phyloP scores from a whole-genome alignment of 495 filamentous ascomycete species.

The Penicillium riverlandense region DNA sequence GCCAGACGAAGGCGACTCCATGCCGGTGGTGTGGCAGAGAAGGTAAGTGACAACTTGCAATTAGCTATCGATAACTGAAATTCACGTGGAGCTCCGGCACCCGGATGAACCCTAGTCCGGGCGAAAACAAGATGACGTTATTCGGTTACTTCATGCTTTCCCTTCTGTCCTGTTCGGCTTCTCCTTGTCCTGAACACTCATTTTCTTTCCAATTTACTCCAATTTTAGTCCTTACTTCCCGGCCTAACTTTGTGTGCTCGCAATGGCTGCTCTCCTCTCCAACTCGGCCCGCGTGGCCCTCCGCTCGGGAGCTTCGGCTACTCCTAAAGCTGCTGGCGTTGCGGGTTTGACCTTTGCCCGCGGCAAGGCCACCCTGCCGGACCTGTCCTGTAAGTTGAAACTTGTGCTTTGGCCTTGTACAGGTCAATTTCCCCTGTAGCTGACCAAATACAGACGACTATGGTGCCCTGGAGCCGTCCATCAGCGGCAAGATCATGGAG shows the following conservation, averaged over 20 bases:
- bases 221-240: neutral
- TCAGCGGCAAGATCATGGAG: conserved; percentile 98
- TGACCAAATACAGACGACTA: conserved; percentile 58
- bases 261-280: conserved; percentile 53
- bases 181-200: conserved; percentile 4
- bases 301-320: conserved; percentile 44
- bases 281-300: conserved; percentile 47
- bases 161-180: conserved; percentile 6
- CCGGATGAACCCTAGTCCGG: conserved; percentile 10
- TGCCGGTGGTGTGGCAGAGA: conserved; percentile 4
- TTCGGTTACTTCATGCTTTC: conserved; percentile 23
- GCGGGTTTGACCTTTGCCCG: conserved; percentile 68
- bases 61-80: neutral
- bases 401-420: neutral
- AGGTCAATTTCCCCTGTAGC: no score
- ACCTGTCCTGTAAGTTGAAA: conserved; percentile 73
- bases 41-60: no score
- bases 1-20: conserved; percentile 26
- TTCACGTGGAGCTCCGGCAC: conserved; percentile 14
- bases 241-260: conserved; percentile 8
- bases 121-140: conserved; percentile 27
- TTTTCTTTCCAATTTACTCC: conserved; percentile 1
- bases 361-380: conserved; percentile 87
- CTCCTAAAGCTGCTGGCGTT: conserved; percentile 43
- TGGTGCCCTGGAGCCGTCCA: conserved; percentile 86